Evolutionary conservation across 805 yeast genomes (phyloP).

Genomic region (Kodamaea leandrae): DNA sequence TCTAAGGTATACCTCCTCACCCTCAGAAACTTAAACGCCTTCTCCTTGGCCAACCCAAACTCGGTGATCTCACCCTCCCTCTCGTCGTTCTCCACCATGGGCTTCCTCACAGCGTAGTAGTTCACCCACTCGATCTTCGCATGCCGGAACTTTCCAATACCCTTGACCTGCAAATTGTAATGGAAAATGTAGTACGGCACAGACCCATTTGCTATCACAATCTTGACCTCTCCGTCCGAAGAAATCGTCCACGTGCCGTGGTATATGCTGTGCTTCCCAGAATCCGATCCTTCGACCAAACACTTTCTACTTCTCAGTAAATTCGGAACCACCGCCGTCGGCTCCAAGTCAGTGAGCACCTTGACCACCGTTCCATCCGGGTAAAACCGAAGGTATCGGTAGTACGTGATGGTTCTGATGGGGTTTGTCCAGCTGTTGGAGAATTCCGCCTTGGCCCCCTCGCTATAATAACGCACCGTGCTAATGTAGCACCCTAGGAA

Average conservation of each 20-base stretch:
- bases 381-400: slow-evolving; percentile 78
- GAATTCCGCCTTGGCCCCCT: slow-evolving; percentile 71
- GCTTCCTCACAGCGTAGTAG: slow-evolving; percentile 55
- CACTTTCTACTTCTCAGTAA: slow-evolving; percentile 34
- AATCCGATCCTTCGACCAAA: slow-evolving; percentile 18
- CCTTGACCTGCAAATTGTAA: slow-evolving; percentile 58
- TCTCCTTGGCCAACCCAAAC: slow-evolving; percentile 67
- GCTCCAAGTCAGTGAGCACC: slow-evolving; percentile 70
- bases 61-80: slow-evolving; percentile 48
- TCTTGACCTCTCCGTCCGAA: slow-evolving; percentile 47
- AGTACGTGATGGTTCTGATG: slow-evolving; percentile 80
- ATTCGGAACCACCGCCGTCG: slow-evolving; percentile 59
- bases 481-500: slow-evolving; percentile 84
- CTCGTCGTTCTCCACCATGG: slow-evolving; percentile 36
- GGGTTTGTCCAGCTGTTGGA: slow-evolving; percentile 71
- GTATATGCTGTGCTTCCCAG: slow-evolving; percentile 29
- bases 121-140: slow-evolving; percentile 71
- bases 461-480: slow-evolving; percentile 77
- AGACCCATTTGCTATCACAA: slow-evolving; percentile 56
- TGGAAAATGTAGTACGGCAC: slow-evolving; percentile 60
- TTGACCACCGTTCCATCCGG: slow-evolving; percentile 74
- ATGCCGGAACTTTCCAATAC: slow-evolving; percentile 53
- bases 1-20: slow-evolving; percentile 42
- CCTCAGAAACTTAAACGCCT: slow-evolving; percentile 72
- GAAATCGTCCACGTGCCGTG: slow-evolving; percentile 59